Conservation (phyloP, 2,329 filamentous ascomycete species). For the Diplodia intermedia region DNA sequence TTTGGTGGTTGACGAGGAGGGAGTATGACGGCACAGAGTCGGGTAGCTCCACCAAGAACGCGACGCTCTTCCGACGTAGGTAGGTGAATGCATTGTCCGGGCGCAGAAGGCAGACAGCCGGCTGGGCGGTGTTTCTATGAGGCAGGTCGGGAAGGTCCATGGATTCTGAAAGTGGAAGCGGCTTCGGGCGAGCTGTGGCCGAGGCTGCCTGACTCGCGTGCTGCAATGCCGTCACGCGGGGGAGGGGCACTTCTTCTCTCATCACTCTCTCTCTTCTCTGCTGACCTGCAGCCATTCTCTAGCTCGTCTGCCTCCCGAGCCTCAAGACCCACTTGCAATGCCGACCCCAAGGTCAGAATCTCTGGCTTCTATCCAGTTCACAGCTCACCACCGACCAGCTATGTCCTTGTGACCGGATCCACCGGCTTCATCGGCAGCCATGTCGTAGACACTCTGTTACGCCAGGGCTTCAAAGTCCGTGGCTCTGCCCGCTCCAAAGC, state of each 20-base stretch:
- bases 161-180: too few species aligned
- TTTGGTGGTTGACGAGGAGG: too few species aligned
- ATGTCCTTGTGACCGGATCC: slow-evolving; percentile 39
- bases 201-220: slow-evolving; percentile 4
- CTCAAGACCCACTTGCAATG: neutral
- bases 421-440: slow-evolving; percentile 40
- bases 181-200: slow-evolving; percentile 15
- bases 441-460: slow-evolving; percentile 36
- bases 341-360: slow-evolving; percentile 1
- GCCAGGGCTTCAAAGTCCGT: slow-evolving; percentile 34
- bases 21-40: too few species aligned
- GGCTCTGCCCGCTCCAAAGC: slow-evolving; percentile 34
- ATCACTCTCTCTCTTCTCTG: neutral
- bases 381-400: slow-evolving; percentile 20
- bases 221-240: slow-evolving; percentile 2
- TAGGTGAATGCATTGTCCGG: too few species aligned
- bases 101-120: too few species aligned
- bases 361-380: rapidly evolving
- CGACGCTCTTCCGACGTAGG: too few species aligned
- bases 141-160: too few species aligned
- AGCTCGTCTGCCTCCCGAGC: neutral
- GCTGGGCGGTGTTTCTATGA: too few species aligned
- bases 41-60: too few species aligned
- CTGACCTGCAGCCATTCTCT: neutral
- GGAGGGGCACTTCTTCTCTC: neutral